Conservation (phyloP, 1,284 basidiomycete species). For the Grifola frondosa region DNA sequence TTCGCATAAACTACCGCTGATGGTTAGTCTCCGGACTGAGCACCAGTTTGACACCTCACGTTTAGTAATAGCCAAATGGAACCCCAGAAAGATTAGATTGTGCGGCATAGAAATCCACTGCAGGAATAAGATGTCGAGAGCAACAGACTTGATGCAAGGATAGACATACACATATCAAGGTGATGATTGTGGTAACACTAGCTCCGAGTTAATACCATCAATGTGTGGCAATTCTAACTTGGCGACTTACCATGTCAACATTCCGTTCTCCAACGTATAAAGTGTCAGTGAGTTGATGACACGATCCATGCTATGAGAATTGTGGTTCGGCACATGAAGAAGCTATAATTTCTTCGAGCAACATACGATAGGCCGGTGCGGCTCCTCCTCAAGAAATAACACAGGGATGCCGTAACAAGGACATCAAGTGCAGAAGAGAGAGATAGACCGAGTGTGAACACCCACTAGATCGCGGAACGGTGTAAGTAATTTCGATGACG, state of each 20-base stretch:
- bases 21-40: neutral
- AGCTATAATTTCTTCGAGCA: neutral
- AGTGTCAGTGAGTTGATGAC: conserved; percentile 8
- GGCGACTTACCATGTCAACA: conserved; percentile 14
- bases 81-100: conserved; percentile 13
- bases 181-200: conserved; percentile 10
- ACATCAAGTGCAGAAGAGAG: conserved; percentile 9
- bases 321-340: too few species aligned
- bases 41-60: conserved; percentile 4
- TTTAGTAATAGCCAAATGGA: conserved; percentile 14
- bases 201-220: too few species aligned
- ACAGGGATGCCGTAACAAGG: conserved; percentile 11
- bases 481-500: neutral
- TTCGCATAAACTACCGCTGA: conserved; percentile 13
- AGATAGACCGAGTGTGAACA: conserved; percentile 11
- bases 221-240: too few species aligned
- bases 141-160: too few species aligned
- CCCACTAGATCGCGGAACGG: conserved; percentile 4
- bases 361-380: conserved; percentile 19
- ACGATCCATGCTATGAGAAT: conserved; percentile 9
- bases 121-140: neutral
- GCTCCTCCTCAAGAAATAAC: conserved; percentile 11
- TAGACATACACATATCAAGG: conserved; percentile 12
- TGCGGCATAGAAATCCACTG: conserved; percentile 13
- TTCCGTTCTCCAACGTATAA: conserved; percentile 13